Evolutionary conservation across 805 yeast species (phyloP).

Genomic region (Yarrowia bubula): DNA sequence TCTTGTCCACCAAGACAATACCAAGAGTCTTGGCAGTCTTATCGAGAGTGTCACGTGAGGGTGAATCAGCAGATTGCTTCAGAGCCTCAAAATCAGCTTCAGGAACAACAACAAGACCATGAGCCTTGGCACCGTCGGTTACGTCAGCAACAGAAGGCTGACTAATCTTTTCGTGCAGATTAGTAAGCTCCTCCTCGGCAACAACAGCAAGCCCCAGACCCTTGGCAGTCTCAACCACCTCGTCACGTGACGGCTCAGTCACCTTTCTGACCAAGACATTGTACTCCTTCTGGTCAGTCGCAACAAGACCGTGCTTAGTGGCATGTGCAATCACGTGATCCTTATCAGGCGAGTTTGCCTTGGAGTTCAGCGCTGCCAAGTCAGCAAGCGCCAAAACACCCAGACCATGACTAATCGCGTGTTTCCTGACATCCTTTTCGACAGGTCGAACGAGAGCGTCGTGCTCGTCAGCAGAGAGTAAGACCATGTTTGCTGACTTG

Average conservation of each 20-base stretch:
- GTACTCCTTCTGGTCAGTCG: constrained; percentile 27
- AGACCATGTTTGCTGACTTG: constrained; percentile 34
- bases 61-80: constrained; percentile 16
- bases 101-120: constrained; percentile 39
- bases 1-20: constrained; percentile 31
- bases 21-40: constrained; percentile 33
- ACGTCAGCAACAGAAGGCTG: constrained; percentile 37
- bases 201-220: constrained; percentile 15
- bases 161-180: constrained; percentile 27
- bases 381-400: constrained; percentile 41
- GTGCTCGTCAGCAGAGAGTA: constrained; percentile 1
- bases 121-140: constrained; percentile 35
- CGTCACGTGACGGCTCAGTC: constrained; percentile 29
- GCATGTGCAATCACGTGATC: constrained; percentile 38
- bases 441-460: neutral
- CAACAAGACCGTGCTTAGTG: constrained; percentile 33
- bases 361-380: constrained; percentile 35
- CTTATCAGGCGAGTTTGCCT: constrained; percentile 33
- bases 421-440: neutral
- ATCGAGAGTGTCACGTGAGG: constrained; percentile 32
- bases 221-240: constrained; percentile 10
- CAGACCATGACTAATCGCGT: constrained; percentile 35
- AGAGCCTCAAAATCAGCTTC: constrained; percentile 38
- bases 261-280: constrained; percentile 31
- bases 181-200: constrained; percentile 29